Percentiles rank a stretch among this genome's conserved stretches.
phyloP scores from a whole-genome alignment of 2,329 filamentous ascomycete genomes.

The Scedosporium aurantiacum region DNA sequence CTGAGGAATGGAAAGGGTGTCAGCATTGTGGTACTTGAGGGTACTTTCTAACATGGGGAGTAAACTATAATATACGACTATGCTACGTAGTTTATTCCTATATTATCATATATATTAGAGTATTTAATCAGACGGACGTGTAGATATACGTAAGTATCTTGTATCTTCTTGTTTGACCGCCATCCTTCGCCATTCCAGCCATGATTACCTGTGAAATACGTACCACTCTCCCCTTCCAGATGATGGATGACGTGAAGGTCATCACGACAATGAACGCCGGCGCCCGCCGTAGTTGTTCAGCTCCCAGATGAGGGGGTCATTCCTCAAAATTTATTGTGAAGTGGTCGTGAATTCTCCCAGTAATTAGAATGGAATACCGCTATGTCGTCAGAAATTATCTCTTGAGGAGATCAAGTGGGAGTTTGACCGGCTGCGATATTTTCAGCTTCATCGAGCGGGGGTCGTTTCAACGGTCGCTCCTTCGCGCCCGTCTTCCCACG shows the following conservation, averaged over 20 bases:
- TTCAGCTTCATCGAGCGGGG: neutral
- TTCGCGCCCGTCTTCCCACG: neutral
- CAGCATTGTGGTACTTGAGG: neutral
- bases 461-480: neutral
- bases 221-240: neutral
- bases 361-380: too few relatives aligned
- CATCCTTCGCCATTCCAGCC: neutral
- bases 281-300: neutral
- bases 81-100: neutral
- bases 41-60: neutral
- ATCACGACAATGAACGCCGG: neutral
- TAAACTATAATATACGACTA: neutral
- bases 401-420: neutral
- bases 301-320: too few relatives aligned
- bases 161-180: neutral
- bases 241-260: neutral
- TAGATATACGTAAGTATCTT: neutral
- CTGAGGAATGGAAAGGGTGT: neutral
- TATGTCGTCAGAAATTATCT: neutral
- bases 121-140: neutral
- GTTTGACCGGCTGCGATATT: neutral
- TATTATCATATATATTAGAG: neutral
- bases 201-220: neutral
- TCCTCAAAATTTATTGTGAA: too few relatives aligned
- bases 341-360: too few relatives aligned